Evolutionary conservation across 2,329 filamentous ascomycete species (phyloP).

Genomic region (Elsinoe ampelina): DNA sequence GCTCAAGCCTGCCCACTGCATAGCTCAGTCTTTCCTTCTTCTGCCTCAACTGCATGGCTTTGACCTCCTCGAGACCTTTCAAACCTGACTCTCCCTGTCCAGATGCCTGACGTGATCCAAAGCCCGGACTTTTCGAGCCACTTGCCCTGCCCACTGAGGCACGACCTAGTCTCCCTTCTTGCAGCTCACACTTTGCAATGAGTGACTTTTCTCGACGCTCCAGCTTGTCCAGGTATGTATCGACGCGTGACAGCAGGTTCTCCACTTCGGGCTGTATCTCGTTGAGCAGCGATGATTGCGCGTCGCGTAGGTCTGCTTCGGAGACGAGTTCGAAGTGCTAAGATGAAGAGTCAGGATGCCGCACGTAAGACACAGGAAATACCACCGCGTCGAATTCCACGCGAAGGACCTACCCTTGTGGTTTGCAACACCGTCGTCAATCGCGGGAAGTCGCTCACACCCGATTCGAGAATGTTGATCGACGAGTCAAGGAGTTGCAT

Average conservation of each 20-base stretch:
- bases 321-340: conserved; percentile 94
- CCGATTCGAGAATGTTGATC: conserved; percentile 52
- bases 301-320: conserved; percentile 69
- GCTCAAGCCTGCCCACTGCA: conserved; percentile 72
- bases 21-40: conserved; percentile 81
- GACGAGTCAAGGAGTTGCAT: conserved; percentile 54
- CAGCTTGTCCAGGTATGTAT: conserved; percentile 72
- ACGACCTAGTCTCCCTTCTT: conserved; percentile 59
- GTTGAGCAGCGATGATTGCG: conserved; percentile 74
- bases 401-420: conserved; percentile 42
- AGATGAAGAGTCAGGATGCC: not conserved
- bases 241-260: conserved; percentile 69
- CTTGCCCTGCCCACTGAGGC: not conserved
- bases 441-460: conserved; percentile 55
- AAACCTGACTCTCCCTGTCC: conserved; percentile 23
- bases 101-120: conserved; percentile 16
- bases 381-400: no score
- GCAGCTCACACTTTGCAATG: conserved; percentile 72
- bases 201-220: conserved; percentile 74
- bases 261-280: conserved; percentile 84
- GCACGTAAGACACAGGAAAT: not conserved
- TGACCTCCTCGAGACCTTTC: conserved; percentile 43
- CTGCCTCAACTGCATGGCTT: conserved; percentile 61
- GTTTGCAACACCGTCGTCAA: conserved; percentile 54
- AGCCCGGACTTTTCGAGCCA: conserved; percentile 4